Evolutionary conservation across 2,329 filamentous ascomycete species (phyloP), one percentile per base, ranked within the genome.

Genomic region (Colletotrichum shisoi): DNA sequence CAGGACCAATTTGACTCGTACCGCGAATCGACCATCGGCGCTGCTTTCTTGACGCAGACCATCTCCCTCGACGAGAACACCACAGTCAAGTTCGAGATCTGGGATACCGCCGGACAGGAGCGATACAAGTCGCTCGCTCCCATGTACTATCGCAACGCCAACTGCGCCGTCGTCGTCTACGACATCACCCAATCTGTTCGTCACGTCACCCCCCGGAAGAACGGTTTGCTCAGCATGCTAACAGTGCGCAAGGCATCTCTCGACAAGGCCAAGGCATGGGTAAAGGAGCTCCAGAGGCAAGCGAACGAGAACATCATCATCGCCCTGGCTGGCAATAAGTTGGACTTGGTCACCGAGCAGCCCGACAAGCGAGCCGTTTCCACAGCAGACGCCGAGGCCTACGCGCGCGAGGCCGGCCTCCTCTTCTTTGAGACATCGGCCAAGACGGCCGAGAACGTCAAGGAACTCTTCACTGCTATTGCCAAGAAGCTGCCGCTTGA

Each of bases 221-320:
- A 9, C 2, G 3, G 7, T 17, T n/a, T 40, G 3, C 9, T 73
- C 77, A 62, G 76, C 73, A 21, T 15, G 31, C 63, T 63, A 56
- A 74, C 62, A 39, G 39, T 15, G 52, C 37, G 45, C 56, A 69
- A 99, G 95, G 88, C 94, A 71, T 99, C 95, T 54, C 85, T 99
- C 76, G 96, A 99, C 81, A 99, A 99, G 85, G 96, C 96, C 73
- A 99, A 99, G 81, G 91, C 94, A 51, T 99, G 95, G 95, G 94
- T 99, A 67, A 98, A 98, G 83, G 95, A 99, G 79, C 89, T 99
- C 62, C 95, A 99, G 81, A 90, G 95, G 77, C 95, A 99, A 82
- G 95, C 96, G 70, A 99, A 98, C 83, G 95, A 99, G 81, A 98
- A 98, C 81, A 99, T 99, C 79, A 94, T 99, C 80, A 99, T 99